Base-by-base conservation (phyloP, 345 rosid species). In the Hirschfeldia incana region DNA sequence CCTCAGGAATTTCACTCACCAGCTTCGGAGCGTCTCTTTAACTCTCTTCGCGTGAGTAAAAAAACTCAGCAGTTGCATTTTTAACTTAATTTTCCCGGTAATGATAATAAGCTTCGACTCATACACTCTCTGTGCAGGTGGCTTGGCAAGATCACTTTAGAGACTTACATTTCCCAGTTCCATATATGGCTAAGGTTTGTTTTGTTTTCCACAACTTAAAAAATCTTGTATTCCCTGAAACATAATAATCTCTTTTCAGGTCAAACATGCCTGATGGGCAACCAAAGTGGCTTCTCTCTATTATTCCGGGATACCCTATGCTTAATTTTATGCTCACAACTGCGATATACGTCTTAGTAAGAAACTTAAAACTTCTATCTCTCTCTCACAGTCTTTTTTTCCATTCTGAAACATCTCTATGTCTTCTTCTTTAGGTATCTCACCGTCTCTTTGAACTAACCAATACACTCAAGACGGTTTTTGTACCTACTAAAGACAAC, bases 101-200 rank as follows among this genome's bases (percentile, higher is more conserved):
- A 21, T 21, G 21, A 21, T 30, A 32, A 15, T 71, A 66, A 15
- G 27, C 67, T 76, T 78, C 1, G 46, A 59, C 67, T 79, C 61
- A 78, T 58, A 72, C 21, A 21, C 21, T 82, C 13, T 2, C 67
- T 65, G 30, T 1, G 53, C 68, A 93, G 98, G 78, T 95, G 99
- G 99, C 99, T 95, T 10, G 98, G 98, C 76, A 95, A 91, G 88
- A 70, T 95, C 67, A 93, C 97, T 27, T 67, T 94, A 88, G 97
- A 94, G 83, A 94, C 98, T 6, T 94, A 94, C 79, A 93, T 94
- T 85, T 92, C 97, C 3, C 98, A 94, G 65, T 90, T 94, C 79
- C 98, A 93, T 82, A 94, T 94, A 85, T 94, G 98, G 98, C 85
- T 94, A 83, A 94, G 98, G 98, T 93, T 83, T 70, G 97, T 75